Base-by-base conservation (phyloP, 2,329 filamentous ascomycete genomes). In the Pseudocercospora eumusae region DNA sequence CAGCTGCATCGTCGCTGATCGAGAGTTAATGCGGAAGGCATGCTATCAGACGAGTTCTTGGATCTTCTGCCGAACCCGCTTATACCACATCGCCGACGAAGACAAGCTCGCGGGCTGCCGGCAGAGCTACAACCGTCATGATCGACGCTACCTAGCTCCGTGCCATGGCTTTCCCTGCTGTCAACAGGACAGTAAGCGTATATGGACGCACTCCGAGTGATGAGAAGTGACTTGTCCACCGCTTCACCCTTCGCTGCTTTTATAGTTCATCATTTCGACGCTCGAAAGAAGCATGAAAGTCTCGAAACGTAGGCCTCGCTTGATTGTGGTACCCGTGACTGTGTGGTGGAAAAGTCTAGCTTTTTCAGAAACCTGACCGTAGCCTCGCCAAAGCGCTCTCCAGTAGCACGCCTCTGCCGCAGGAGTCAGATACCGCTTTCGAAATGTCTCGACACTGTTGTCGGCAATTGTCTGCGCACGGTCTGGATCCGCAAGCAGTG, bases 401-500 rank as follows among this genome's bases (percentile, higher is more conserved):
- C 64, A 67, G 0, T 77, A 77, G 45, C 65, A 67, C 4, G 63
- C 61, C 47, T 67, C 60, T 18, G 73, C 73, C 4, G 73, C 73
- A 7, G 68, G 66, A 2, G 69, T 75, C 7, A 71, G 52, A 50
- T 74, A 74, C 4, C 69, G 60, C 21, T 73, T 70, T 4, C 71
- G 61, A 49, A 75, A 74, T 4, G 63, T 66, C 20, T 55, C 56
- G 4, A 68, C 64, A 8, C 66, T 68, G 62, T 71, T 72, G 21
- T 71, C 64, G 9, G 71, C 71, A 9, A 73, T 71, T 9, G 28
- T 31, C 27, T 69, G 45, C 9, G 69, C 69, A 20, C 68, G 62
- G 7, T 64, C 47, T 8, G 66, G 62, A 21, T 69, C 52, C 3
- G 61, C 64, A 8, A 68, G 60, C 23, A 67, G 62, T 9, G 67